Percentiles rank a stretch among this genome's conserved stretches.
Evolutionary conservation across 2,329 filamentous ascomycete genomes (phyloP).

Genomic region (Pseudogymnoascus sp.): DNA sequence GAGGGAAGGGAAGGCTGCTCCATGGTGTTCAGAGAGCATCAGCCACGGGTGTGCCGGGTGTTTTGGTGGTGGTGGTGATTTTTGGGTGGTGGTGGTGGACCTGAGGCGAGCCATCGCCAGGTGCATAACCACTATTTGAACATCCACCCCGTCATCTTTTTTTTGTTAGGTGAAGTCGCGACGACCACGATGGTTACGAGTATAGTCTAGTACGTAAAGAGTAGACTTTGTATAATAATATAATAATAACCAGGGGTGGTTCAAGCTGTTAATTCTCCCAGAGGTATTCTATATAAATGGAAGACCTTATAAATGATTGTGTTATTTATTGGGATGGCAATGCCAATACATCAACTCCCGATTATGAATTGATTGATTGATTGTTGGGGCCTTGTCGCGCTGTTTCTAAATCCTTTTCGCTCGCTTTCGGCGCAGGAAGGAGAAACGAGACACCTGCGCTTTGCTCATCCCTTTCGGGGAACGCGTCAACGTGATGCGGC

Average conservation of each 20-base stretch:
- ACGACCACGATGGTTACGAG: background rate
- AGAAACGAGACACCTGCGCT: background rate
- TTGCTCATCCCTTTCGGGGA: background rate
- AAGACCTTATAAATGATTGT: background rate
- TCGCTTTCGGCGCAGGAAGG: background rate
- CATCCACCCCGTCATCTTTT: slow-evolving; percentile 4
- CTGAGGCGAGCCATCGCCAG: slow-evolving; percentile 8
- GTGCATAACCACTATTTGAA: slow-evolving; percentile 3
- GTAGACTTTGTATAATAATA: background rate
- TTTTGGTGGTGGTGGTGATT: background rate
- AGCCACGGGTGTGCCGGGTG: slow-evolving; percentile 5
- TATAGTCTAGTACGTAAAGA: background rate
- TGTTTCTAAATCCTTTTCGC: background rate
- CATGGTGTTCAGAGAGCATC: slow-evolving; percentile 6
- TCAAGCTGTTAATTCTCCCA: background rate
- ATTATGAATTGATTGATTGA: background rate
- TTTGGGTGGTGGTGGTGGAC: slow-evolving; percentile 6
- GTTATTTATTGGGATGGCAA: background rate
- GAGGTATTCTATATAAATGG: background rate
- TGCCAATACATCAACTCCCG: background rate
- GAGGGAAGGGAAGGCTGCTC: slow-evolving; percentile 5
- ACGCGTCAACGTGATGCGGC: background rate
- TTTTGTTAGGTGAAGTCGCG: background rate
- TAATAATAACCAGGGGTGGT: background rate
- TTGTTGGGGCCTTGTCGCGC: slow-evolving; percentile 5